A percentile compares a stretch with the other conserved stretches of the same genome.
Evolutionary conservation across 495 filamentous ascomycete species (phyloP).

Genomic region (Corynascus novoguineensis): DNA sequence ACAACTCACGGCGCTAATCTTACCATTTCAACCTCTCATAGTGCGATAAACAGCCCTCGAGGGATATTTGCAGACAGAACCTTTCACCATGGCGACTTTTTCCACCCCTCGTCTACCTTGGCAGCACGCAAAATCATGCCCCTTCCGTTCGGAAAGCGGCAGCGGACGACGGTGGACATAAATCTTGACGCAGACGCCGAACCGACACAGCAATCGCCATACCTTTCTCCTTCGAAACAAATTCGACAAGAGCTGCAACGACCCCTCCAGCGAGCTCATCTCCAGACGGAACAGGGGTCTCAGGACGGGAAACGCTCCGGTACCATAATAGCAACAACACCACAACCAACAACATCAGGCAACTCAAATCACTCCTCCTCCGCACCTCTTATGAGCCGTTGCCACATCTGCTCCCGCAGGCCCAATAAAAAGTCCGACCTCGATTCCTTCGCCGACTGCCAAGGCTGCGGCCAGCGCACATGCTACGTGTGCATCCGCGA

Average conservation of each 20-base stretch:
- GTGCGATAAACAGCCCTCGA: conserved; percentile 1
- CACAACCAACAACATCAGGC: conserved; percentile 7
- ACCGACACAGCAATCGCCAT: conserved; percentile 13
- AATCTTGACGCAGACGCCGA: conserved; percentile 7
- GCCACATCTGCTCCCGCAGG: conserved; percentile 46
- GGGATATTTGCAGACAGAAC: conserved; percentile 10
- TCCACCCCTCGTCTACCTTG: conserved; percentile 10
- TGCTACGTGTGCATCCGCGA: conserved; percentile 46
- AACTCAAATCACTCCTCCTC: conserved; percentile 8
- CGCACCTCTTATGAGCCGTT: conserved; percentile 33
- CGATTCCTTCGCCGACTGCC: conserved; percentile 44
- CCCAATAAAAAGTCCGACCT: conserved; percentile 45
- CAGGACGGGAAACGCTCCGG: no score
- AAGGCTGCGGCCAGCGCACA: conserved; percentile 42
- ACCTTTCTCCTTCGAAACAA: conserved; percentile 9
- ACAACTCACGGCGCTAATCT: background rate
- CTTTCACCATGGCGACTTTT: conserved; percentile 12
- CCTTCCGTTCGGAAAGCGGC: conserved; percentile 32
- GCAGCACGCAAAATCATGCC: conserved; percentile 30
- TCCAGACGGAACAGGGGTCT: no score
- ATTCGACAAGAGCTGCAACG: no score
- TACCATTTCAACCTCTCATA: conserved; percentile 15
- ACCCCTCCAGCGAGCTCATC: no score
- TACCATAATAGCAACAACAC: conserved; percentile 7
- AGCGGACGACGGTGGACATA: conserved; percentile 14